These are phyloP conservation scores for Apiosordaria backusii DNA, from an alignment of 495 filamentous ascomycete species.

Conservation along the genomic window DNA sequence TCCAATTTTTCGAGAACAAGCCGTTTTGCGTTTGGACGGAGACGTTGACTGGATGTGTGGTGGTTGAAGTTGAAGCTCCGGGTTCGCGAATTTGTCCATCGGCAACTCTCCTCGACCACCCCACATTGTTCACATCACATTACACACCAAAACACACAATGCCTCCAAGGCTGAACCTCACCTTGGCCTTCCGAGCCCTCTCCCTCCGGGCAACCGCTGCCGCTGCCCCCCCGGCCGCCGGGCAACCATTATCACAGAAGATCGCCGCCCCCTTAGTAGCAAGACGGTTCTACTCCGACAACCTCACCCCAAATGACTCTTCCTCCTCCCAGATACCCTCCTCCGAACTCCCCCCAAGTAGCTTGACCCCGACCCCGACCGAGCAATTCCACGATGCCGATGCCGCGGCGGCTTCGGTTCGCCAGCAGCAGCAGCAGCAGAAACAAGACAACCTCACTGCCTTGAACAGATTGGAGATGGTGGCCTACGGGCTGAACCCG, in stretches of 20 bases:
- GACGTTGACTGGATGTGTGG: background rate
- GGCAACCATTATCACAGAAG: conserved; percentile 39
- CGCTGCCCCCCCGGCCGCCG: no score
- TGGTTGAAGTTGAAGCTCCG: background rate
- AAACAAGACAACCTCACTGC: conserved; percentile 34
- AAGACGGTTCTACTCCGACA: conserved; percentile 24
- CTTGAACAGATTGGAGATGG: conserved; percentile 34
- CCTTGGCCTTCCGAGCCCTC: conserved; percentile 43
- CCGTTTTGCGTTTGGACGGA: background rate
- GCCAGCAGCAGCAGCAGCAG: conserved; percentile 7
- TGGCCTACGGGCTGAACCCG: conserved; percentile 31
- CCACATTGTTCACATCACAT: conserved; percentile 7
- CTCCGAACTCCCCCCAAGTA: background rate
- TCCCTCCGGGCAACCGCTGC: conserved; percentile 1
- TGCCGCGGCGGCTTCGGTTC: conserved; percentile 3
- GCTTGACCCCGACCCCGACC: background rate
- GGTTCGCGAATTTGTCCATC: conserved; percentile 7
- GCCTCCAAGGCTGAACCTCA: conserved; percentile 48
- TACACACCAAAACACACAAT: conserved; percentile 31
- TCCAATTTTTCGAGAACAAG: conserved; percentile 12
- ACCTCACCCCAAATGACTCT: background rate
- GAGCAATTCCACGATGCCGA: conserved; percentile 6
- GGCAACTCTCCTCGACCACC: conserved; percentile 2
- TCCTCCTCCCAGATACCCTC: conserved; percentile 2
- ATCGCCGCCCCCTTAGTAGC: conserved; percentile 47